Evolutionary conservation across 1,284 basidiomycete genomes (phyloP), one percentile per base, ranked within the genome.

Genomic region (Sanghuangporus weigelae): DNA sequence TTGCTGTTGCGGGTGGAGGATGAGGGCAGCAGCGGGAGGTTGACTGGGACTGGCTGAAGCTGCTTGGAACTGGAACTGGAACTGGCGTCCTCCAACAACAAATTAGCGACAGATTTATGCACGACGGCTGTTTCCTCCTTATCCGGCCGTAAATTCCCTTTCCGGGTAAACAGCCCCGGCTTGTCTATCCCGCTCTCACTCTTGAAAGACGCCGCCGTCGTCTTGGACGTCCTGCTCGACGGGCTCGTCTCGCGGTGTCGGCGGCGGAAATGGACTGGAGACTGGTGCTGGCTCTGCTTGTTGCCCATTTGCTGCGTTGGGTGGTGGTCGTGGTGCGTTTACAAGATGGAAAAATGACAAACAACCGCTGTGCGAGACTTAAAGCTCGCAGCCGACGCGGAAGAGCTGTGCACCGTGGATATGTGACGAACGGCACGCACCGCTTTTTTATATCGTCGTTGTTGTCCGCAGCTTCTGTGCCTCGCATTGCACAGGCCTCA

Each of bases 271-370:
- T 21, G 53, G 39, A 42, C 38, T 3, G 44, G 21, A 2, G 21
- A 19, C 10, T 46, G 44, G 16, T 51, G 57, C 39, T 57, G 40
- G 56, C 57, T 59, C 35, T 42, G 62, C 50, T 63, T 63, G 56
- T 63, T 58, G 14, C 62, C 62, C 62, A 63, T 63, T n/a, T n/a
- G n/a, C n/a, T n/a, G n/a, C n/a, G 12, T 23, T 26, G 12, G n/a
- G 53, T 54, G 16, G 31, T 38, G 6, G 53, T 54, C 26, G 53
- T 36, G 53, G 53, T 54, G 21, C 53, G 31, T 36, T 54, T 38
- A 19, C 53, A 54, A 39, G 53, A 54, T 11, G 23, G 53, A 31
- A n/a, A 44, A 46, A n/a, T 46, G 38, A 19, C 7, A 8, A n/a
- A 54, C 31, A 54, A 14, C 51, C 51, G 51, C 49, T 46, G 44